Percentiles rank a stretch among this genome's conserved stretches.
Evolutionary conservation across 352 stramenopile species (phyloP).

Genomic region (Globisporangium spinosum): DNA sequence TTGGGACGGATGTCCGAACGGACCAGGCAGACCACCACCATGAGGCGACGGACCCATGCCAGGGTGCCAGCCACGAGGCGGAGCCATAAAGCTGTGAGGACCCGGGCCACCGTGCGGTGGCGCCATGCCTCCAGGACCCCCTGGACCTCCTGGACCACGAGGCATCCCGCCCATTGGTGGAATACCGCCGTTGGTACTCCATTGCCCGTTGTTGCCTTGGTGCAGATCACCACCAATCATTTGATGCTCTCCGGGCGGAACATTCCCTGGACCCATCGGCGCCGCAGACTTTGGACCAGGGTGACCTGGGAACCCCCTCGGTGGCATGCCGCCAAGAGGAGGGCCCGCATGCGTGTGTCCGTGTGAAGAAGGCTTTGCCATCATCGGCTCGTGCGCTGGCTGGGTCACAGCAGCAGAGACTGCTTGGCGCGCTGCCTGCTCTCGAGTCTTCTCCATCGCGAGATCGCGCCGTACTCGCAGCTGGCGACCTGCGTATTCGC

Average conservation of each 20-base stretch:
- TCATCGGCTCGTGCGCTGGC: slow-evolving; percentile 23
- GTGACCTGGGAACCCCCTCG: slow-evolving; percentile 15
- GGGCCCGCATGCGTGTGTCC: slow-evolving; percentile 6
- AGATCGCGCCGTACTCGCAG: slow-evolving; percentile 64
- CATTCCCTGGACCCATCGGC: slow-evolving; percentile 6
- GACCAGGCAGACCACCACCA: slow-evolving; percentile 18
- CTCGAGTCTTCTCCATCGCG: slow-evolving; percentile 68
- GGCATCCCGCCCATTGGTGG: slow-evolving; percentile 18
- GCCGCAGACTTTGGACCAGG: slow-evolving; percentile 7
- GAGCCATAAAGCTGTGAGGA: slow-evolving; percentile 50
- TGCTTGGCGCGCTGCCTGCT: slow-evolving; percentile 74
- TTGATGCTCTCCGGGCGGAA: neutral
- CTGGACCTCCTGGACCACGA: slow-evolving; percentile 20
- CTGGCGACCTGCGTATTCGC: slow-evolving; percentile 80
- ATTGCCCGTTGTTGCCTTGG: slow-evolving; percentile 22
- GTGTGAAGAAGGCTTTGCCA: slow-evolving; percentile 9
- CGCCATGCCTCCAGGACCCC: slow-evolving; percentile 23
- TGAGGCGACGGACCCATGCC: slow-evolving; percentile 53
- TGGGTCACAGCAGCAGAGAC: slow-evolving; percentile 56
- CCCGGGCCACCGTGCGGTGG: slow-evolving; percentile 9
- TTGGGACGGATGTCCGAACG: slow-evolving; percentile 28
- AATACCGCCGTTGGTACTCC: slow-evolving; percentile 6
- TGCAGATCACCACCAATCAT: slow-evolving; percentile 1
- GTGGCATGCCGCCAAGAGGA: slow-evolving; percentile 26
- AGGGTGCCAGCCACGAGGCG: slow-evolving; percentile 64